Evolutionary conservation across 1,139 yeast species (phyloP), one percentile per base, ranked within the genome.

Genomic region (Lodderomyces elongisporus): DNA sequence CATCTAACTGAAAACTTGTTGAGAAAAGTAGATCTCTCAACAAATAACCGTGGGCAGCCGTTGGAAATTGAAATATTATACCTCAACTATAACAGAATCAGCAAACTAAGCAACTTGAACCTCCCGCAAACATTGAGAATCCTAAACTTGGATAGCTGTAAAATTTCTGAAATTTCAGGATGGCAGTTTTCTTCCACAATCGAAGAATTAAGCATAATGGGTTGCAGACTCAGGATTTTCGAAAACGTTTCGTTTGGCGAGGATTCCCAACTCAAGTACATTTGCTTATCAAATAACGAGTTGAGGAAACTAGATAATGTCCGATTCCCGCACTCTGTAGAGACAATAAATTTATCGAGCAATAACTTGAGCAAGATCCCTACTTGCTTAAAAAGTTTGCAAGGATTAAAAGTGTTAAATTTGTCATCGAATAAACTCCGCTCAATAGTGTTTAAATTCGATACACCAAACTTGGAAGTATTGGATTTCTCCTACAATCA

Each of bases 1-100:
- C 54, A 54, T 37, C 42, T 54, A 8, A 54, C 59, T 2, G 59
- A 56, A 30, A 56, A 56, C 35, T 27, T 51, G 4, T 16, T 39
- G 3, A 43, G 41, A 3, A 36, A 43, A 4, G 34, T 55, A 1
- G 48, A 54, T 36, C 40, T 56, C 9, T 30, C 40, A 2, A 33
- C 32, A 3, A 54, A 52, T 35, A 27, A 33, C 3, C 14, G 27
- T 14, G 52, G 50, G 1, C 47, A 50, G 22, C 25, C 28, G 6
- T 30, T 54, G 14, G 27, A 36, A 6, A 30, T 55, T 5, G 40
- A 48, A 24, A 40, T 47, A 5, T 35, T 55, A 7, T 54, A 51
- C 32, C 22, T 55, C 10, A 47, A 54, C 34, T 40, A 39, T 27
- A 56, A 52, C 33, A 23, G 33, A n/a, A 31, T 56, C 12, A 36